Evolutionary conservation across 1,284 basidiomycete genomes (phyloP).

Genomic region (Fomitopsis pinicola): DNA sequence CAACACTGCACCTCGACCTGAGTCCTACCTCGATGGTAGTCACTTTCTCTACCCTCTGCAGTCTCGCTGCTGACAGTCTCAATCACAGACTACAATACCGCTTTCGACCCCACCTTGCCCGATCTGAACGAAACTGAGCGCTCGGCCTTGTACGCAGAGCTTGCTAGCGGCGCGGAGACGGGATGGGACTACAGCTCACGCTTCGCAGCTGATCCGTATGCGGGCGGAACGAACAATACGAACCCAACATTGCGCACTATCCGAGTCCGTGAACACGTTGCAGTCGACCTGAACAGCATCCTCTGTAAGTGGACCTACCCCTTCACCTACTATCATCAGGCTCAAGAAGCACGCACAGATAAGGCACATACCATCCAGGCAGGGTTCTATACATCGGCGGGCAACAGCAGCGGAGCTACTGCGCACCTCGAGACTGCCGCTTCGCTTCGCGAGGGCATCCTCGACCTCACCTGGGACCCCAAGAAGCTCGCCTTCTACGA

Average conservation of each 20-base stretch:
- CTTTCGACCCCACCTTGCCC: conserved; percentile 52
- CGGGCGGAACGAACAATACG: conserved; percentile 30
- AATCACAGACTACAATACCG: conserved; percentile 70
- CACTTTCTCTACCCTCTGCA: not conserved
- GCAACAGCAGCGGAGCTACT: conserved; percentile 40
- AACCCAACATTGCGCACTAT: conserved; percentile 64
- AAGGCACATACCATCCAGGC: conserved; percentile 62
- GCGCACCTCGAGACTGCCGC: conserved; percentile 59
- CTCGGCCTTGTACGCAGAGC: conserved; percentile 78
- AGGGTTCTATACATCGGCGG: conserved; percentile 48
- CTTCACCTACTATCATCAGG: not conserved
- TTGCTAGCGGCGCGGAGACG: conserved; percentile 85
- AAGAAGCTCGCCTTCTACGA: conserved; percentile 86
- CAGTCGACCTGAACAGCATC: conserved; percentile 83
- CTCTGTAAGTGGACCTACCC: conserved; percentile 51
- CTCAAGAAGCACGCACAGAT: conserved; percentile 36
- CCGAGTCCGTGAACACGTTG: conserved; percentile 67
- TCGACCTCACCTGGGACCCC: conserved; percentile 86
- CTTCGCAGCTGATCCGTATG: conserved; percentile 44
- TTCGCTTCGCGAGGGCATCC: conserved; percentile 60
- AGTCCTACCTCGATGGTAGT: conserved; percentile 64
- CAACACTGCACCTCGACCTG: conserved; percentile 87
- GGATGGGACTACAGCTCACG: conserved; percentile 56
- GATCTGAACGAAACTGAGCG: conserved; percentile 58
- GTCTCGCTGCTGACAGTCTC: conserved; percentile 11